Conservation (phyloP, 2,329 filamentous ascomycete species). For the Pestalotiopsis sp. region DNA sequence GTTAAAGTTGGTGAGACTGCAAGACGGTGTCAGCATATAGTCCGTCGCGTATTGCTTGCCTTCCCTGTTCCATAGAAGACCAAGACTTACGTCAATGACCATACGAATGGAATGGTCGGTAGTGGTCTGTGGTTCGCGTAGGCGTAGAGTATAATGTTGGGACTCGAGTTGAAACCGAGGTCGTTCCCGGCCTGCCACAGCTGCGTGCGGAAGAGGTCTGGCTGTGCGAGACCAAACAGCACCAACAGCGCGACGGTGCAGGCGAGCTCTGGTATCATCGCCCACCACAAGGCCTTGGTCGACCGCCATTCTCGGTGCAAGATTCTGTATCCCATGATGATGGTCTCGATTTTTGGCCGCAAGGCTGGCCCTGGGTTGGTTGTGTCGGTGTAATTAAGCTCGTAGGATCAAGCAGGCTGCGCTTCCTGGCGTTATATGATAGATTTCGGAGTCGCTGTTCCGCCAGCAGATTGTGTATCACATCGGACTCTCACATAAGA, state of each 20-base stretch:
- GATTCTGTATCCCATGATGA: conserved; percentile 53
- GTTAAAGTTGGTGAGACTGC: conserved; percentile 74
- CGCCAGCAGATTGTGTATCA: conserved; percentile 7
- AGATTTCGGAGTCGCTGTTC: neutral
- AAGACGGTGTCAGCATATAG: neutral
- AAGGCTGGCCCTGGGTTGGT: neutral
- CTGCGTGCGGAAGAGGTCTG: conserved; percentile 71
- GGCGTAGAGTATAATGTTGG: conserved; percentile 70
- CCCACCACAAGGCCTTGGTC: conserved; percentile 60
- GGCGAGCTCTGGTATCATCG: conserved; percentile 68
- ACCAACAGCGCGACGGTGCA: conserved; percentile 68
- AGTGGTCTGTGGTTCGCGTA: conserved; percentile 71
- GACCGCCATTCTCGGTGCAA: conserved; percentile 63
- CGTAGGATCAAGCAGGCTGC: neutral
- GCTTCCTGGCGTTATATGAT: neutral
- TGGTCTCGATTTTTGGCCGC: neutral
- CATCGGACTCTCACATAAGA: neutral
- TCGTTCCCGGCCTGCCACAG: conserved; percentile 75
- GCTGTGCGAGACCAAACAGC: conserved; percentile 74
- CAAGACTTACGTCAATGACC: conserved; percentile 69
- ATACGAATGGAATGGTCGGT: conserved; percentile 68
- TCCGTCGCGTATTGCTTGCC: neutral
- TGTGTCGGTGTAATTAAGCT: neutral
- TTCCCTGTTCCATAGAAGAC: neutral
- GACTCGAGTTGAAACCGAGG: conserved; percentile 75